Percentiles rank a stretch among this genome's conserved stretches.
phyloP scores from a whole-genome alignment of 768 basidiomycete genomes.

The Psilocybe subaeruginosa region DNA sequence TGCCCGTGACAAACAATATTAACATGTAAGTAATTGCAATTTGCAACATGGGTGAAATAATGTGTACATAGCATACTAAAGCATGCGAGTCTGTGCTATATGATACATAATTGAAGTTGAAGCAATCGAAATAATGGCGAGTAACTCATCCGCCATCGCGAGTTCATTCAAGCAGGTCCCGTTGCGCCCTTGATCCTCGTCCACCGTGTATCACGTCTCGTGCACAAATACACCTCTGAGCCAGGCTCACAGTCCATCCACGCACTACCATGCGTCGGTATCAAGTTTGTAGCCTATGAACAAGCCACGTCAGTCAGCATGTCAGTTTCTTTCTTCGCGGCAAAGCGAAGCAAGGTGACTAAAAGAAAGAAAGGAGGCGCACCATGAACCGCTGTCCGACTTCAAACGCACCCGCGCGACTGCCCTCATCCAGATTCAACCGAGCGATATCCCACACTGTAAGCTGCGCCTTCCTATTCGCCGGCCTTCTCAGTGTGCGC shows the following conservation, averaged over 20 bases:
- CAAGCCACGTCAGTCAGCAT: too few relatives aligned
- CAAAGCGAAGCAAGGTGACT: conserved; percentile 6
- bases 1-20: too few relatives aligned
- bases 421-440: conserved; percentile 53
- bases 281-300: conserved; percentile 64
- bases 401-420: conserved; percentile 50
- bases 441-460: conserved; percentile 82
- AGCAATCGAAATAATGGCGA: too few relatives aligned
- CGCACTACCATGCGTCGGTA: conserved; percentile 66
- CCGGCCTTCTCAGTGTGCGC: conserved; percentile 49
- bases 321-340: not conserved
- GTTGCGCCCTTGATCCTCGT: conserved; percentile 33
- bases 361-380: conserved; percentile 20
- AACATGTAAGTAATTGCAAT: too few relatives aligned
- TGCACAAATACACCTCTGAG: conserved; percentile 73
- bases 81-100: too few relatives aligned
- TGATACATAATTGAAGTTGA: too few relatives aligned
- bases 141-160: not conserved
- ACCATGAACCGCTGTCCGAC: conserved; percentile 74
- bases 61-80: too few relatives aligned
- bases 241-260: conserved; percentile 69
- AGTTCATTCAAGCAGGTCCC: not conserved
- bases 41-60: too few relatives aligned
- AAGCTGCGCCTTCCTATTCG: conserved; percentile 69
- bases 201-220: conserved; percentile 70